Evolutionary conservation across 768 basidiomycete genomes (phyloP), one percentile per base, ranked within the genome.

Genomic region (Sarcomyxa edulis): DNA sequence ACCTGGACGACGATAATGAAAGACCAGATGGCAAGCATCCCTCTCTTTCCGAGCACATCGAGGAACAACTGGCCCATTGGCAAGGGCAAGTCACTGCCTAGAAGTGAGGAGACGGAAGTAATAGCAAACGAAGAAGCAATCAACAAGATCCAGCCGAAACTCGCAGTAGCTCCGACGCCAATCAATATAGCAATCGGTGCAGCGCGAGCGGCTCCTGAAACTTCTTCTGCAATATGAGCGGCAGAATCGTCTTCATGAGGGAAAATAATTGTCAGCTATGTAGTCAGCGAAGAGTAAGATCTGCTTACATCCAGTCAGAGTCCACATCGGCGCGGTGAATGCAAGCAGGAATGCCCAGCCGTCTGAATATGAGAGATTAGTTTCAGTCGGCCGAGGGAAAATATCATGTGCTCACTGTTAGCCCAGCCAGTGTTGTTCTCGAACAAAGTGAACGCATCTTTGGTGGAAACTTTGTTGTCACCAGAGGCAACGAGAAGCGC

Each of bases 321-420:
- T 84, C 83, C 83, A 85, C 84, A 85, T 85, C 1, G 82, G 79
- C 1, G 84, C 66, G 0, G 81, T 83, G 51, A 86, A 84, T 1
- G 84, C 69, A 31, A 85, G 53, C 45, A 84, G 63, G 54, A 85
- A 85, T 1, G 82, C 80, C 82, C 82, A 84, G 10, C 76, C 79
- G 56, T 69, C 83, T 84, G 48, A n/a, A n/a, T n/a, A n/a, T 24
- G 26, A 21, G 19, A 12, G n/a, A 14, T 53, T 6, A 24, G 42
- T 11, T 39, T 16, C 11, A 27, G 35, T 18, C 0, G n/a, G n/a
- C n/a, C n/a, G n/a, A n/a, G n/a, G n/a, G n/a, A n/a, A n/a, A n/a
- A n/a, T n/a, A n/a, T n/a, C n/a, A n/a, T n/a, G 15, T 37, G 54
- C 72, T 47, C 51, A 84, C 83, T 64, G 42, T 74, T 74, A 4